Evolutionary conservation across 306 rosid genomes (phyloP), one percentile per base, ranked within the genome.

Genomic region (Bauhinia variegata): DNA sequence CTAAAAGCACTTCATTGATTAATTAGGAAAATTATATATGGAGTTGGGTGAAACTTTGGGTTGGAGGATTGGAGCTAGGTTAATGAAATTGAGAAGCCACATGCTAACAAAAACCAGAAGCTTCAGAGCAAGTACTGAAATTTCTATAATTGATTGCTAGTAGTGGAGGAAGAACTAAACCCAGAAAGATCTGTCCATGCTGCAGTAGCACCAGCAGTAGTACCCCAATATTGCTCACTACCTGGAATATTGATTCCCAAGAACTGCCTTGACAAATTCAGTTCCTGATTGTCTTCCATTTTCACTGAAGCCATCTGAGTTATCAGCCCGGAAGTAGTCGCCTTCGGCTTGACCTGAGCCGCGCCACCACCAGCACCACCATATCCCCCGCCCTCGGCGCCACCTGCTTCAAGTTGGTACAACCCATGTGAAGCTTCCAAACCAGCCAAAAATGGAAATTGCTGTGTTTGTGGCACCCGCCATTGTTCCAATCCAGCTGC

Each of bases 131-230:
- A 19, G 61, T n/a, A 34, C 71, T 13, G 5, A 56, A 68, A 31
- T 57, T 37, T 64, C 72, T 82, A 76, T 63, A 60, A 79, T 10
- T 36, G 84, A 70, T 90, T 76, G 32, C 74, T 76, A 28, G 83
- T 76, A 19, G 79, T 37, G 39, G 89, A 83, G 65, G 93, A 79
- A 66, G 95, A 80, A 66, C 61, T 78, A 67, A 83, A 87, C 15
- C 78, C 83, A 55, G 92, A 80, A 83, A 80, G 75, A 67, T 82
- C 89, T 2, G 83, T 72, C 96, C 96, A 90, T 46, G 88, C 69
- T 51, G 70, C 16, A n/a, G 59, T 16, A 60, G 74, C 72, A 77
- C 12, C 63, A 74, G 44, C 56, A 31, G 66, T n/a, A n/a, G n/a
- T 43, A 53, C 42, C 74, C 96, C 96, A 86, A 71, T 82, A 86